These are phyloP conservation scores for Kregervanrija delftensis DNA, from an alignment of 805 yeast species.

Conservation along the genomic window DNA sequence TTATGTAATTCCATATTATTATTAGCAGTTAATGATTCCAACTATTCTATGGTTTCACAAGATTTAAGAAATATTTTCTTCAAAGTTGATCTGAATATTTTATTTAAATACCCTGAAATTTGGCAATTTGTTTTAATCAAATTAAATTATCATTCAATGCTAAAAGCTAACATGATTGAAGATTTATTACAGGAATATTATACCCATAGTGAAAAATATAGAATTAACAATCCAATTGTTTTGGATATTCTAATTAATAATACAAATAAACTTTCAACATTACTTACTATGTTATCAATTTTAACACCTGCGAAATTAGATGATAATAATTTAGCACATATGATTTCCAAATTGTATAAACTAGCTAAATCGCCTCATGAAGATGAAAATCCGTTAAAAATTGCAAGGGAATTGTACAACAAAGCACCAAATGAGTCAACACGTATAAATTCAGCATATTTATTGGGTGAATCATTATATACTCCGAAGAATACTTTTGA, in stretches of 20 bases:
- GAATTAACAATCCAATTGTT: slow-evolving; percentile 11
- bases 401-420: slow-evolving; percentile 21
- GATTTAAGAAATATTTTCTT: slow-evolving; percentile 14
- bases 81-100: slow-evolving; percentile 13
- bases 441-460: slow-evolving; percentile 18
- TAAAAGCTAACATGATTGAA: slow-evolving; percentile 11
- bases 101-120: slow-evolving; percentile 23
- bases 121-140: slow-evolving; percentile 25
- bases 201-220: slow-evolving; percentile 2
- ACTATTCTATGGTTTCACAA: slow-evolving; percentile 9
- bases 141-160: slow-evolving; percentile 14
- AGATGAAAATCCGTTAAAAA: slow-evolving; percentile 11
- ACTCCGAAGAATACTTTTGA: slow-evolving; percentile 26
- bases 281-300: slow-evolving; percentile 11
- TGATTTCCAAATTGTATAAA: slow-evolving; percentile 22
- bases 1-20: slow-evolving; percentile 24
- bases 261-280: slow-evolving; percentile 6
- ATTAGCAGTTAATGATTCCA: slow-evolving; percentile 12
- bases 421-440: slow-evolving; percentile 14
- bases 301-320: slow-evolving; percentile 15
- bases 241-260: slow-evolving; percentile 19
- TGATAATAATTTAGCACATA: slow-evolving; percentile 19
- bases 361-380: slow-evolving; percentile 11
- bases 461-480: slow-evolving; percentile 29
- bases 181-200: slow-evolving; percentile 16